Base-by-base conservation (phyloP, 1,284 basidiomycete genomes). In the Puccinia polysora region DNA sequence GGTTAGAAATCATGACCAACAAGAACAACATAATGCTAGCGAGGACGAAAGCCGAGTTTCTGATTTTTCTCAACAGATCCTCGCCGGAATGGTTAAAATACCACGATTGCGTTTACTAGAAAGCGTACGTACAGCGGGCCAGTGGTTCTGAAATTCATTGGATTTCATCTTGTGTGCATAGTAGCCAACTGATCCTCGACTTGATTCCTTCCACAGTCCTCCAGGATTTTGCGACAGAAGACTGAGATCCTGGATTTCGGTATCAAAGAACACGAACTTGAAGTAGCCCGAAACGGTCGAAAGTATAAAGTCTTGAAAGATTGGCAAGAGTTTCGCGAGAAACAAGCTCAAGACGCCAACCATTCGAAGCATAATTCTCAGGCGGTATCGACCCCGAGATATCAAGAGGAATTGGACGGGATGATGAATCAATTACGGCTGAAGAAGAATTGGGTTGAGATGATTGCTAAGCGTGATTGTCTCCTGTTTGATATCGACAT, bases 61-160 rank as follows among this genome's bases (percentile, higher is more conserved):
- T 18, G 52, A 47, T 28, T 63, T 71, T 34, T 23, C 56, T 32
- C 30, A 40, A n/a, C 68, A 71, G 36, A 53, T 71, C 34, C 62
- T 49, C 34, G 68, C 68, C 43, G 58, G 68, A 8, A 71, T 71
- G 68, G 58, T 71, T 18, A 71, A 62, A 36, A 71, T 71, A 4
- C 68, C 68, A 47, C 40, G 56, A 7, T 34, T 71, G 23, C 56
- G 58, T 12, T 18, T 43, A 15, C 58, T 71, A 12, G 58, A 53
- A 53, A 62, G 30, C 30, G 68, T 71, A n/a, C 15, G 56, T 45
- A 10, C 38, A 28, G n/a, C n/a, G 28, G 36, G 36, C 38, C 6
- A n/a, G n/a, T n/a, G n/a, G n/a, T n/a, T n/a, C n/a, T n/a, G n/a
- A n/a, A n/a, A 50, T 40, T 38, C 32, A 25, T 59, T 3, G 18